These are phyloP conservation scores for Colletotrichum brevisporum DNA, from an alignment of 2,329 filamentous ascomycete species.

Conservation along the genomic window DNA sequence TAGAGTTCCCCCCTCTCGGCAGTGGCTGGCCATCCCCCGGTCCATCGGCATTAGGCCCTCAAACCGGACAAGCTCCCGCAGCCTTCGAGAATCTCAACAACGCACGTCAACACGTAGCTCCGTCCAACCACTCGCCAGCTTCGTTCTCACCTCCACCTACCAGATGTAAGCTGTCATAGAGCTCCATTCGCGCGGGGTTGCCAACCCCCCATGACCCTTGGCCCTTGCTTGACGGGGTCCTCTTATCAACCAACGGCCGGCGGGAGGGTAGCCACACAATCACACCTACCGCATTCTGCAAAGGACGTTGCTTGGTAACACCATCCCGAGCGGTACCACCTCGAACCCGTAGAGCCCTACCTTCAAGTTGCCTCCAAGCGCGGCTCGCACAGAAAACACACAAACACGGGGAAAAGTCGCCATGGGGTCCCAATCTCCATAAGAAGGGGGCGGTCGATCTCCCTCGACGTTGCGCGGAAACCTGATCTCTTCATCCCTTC, in stretches of 20 bases:
- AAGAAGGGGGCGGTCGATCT: slow-evolving; percentile 6
- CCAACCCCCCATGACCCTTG: no score
- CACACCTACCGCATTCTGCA: slow-evolving; percentile 40
- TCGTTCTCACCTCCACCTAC: no score
- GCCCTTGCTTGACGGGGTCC: no score
- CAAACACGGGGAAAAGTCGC: no score
- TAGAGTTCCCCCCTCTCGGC: slow-evolving; percentile 1
- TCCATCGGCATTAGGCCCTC: not conserved
- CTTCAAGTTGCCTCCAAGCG: not conserved
- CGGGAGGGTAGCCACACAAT: slow-evolving; percentile 19
- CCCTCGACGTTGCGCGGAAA: no score
- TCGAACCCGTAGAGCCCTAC: not conserved
- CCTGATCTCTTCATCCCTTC: not conserved
- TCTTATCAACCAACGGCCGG: slow-evolving; percentile 16
- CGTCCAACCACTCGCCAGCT: not conserved
- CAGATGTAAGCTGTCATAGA: not conserved
- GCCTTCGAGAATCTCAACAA: not conserved
- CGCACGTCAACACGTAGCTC: not conserved
- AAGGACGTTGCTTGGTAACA: slow-evolving; percentile 14
- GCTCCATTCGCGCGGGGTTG: not conserved
- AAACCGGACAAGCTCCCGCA: not conserved
- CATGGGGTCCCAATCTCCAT: slow-evolving; percentile 3
- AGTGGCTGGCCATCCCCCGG: slow-evolving; percentile 24
- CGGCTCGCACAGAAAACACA: no score
- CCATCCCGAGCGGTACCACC: not conserved